Percentiles rank a stretch among this genome's conserved stretches.
Evolutionary conservation across 2,329 filamentous ascomycete genomes (phyloP).

Genomic region (Sporothrix globosa): DNA sequence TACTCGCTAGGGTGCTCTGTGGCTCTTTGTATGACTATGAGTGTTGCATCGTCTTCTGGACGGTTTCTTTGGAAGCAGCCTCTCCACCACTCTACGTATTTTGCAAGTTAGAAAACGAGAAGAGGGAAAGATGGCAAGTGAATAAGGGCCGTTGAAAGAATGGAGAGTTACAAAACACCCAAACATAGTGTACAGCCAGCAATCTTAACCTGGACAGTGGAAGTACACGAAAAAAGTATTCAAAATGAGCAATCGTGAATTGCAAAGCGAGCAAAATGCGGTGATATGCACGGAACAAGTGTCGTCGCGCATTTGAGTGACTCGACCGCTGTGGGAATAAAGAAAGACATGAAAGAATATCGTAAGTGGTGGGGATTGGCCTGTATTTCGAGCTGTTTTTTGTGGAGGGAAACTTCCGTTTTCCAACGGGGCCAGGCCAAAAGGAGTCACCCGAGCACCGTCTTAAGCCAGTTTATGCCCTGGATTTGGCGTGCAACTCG

Average conservation of each 20-base stretch:
- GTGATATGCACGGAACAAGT: constrained; percentile 11
- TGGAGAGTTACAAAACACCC: too few relatives aligned
- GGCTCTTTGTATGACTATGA: constrained; percentile 1
- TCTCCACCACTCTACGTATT: not conserved
- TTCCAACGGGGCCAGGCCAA: not conserved
- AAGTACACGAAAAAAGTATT: not conserved
- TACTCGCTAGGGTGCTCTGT: not conserved
- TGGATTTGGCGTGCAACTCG: constrained; percentile 7
- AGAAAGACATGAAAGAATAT: not conserved
- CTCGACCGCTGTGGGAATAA: constrained; percentile 1
- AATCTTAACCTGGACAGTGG: not conserved
- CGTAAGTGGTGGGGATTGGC: constrained; percentile 4
- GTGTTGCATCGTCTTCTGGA: constrained; percentile 12
- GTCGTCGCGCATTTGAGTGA: not conserved
- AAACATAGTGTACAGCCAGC: not conserved
- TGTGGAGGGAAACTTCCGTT: not conserved
- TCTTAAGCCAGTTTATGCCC: not conserved
- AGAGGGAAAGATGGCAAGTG: too few relatives aligned
- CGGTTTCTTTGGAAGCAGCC: not conserved
- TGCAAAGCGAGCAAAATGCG: not conserved
- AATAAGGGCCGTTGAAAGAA: not conserved
- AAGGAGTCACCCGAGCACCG: not conserved
- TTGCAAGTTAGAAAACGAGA: not conserved
- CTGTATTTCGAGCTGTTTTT: constrained; percentile 24
- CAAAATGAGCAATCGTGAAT: not conserved